Evolutionary conservation across 169 alveolate genomes (phyloP), one percentile per base, ranked within the genome.

Genomic region (Theileria orientalis): DNA sequence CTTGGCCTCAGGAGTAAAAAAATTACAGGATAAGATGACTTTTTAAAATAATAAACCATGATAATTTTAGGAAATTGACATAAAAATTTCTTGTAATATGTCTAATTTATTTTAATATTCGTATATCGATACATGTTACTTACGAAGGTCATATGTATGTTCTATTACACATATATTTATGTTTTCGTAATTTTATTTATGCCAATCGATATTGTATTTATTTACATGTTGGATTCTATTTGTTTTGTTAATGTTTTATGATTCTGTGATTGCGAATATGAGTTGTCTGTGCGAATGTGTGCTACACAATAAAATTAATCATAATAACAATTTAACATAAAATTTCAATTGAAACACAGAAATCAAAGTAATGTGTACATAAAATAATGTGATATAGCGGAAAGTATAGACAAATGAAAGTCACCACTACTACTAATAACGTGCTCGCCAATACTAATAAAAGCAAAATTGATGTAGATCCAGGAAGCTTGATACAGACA

Each of bases 281-380:
- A n/a, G 13, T 27, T 1, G 13, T 63, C 27, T 29, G 72, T 63
- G 72, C 72, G 72, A 63, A 63, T 63, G 72, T 32, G 72, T 63
- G 72, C 72, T 56, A 23, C 37, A 23, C 21, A 23, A 56, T 14
- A 56, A 56, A 56, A 32, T 56, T 37, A 56, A 0, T n/a, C 66
- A 23, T 5, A 56, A 56, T n/a, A 56, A 56, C 37, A 8, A 27
- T 27, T 16, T 27, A 56, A 52, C 32, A 56, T 30, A 32, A 23
- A 40, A 19, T 9, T 21, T 37, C 23, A 19, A 23, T 19, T 19
- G n/a, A 41, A 1, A 35, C 13, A 62, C 30, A 3, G 1, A 62
- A 32, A 1, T 19, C 30, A 37, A 41, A 37, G n/a, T 7, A 37
- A 25, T 32, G 57, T 25, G 25, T 7, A 51, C 9, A 13, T 62